These are phyloP conservation scores for Fomitopsis serialis DNA, from an alignment of 768 basidiomycete species.

Conservation along the genomic window DNA sequence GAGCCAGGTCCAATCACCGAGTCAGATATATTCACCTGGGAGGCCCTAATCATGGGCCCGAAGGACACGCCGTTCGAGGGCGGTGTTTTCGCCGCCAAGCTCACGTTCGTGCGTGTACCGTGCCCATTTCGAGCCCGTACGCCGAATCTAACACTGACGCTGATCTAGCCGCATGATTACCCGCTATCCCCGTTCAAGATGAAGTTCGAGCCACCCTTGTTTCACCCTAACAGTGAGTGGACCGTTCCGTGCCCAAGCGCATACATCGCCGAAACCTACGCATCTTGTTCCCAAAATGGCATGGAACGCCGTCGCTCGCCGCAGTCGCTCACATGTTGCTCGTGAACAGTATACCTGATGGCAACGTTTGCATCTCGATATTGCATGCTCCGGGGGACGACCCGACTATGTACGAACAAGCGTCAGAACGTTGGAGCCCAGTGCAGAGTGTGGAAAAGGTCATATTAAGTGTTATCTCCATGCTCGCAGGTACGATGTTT, in stretches of 20 bases:
- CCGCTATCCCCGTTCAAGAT: constrained; percentile 99
- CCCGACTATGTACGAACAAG: constrained; percentile 90
- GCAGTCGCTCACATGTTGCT: neutral
- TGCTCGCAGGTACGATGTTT: constrained; percentile 94
- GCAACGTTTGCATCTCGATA: constrained; percentile 97
- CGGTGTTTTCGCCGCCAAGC: constrained; percentile 86
- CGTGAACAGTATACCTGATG: constrained; percentile 78
- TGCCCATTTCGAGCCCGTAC: constrained; percentile 1
- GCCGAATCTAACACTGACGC: neutral
- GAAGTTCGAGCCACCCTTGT: constrained; percentile 95
- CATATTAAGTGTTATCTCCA: constrained; percentile 90
- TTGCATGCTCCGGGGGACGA: constrained; percentile 92
- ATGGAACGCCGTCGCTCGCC: too few species aligned
- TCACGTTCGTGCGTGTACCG: constrained; percentile 74
- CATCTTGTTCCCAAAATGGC: too few species aligned
- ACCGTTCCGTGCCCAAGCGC: too few species aligned
- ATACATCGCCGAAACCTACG: too few species aligned
- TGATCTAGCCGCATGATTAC: constrained; percentile 78
- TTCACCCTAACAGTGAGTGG: constrained; percentile 94
- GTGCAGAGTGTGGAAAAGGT: constrained; percentile 98
- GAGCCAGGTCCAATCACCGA: constrained; percentile 78
- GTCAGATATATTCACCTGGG: constrained; percentile 94
- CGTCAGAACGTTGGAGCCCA: constrained; percentile 97
- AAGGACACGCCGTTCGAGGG: constrained; percentile 97
- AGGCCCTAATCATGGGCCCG: constrained; percentile 89